These are phyloP conservation scores for Botrytis fragariae DNA, from an alignment of 2,329 filamentous ascomycete genomes.

Conservation along the genomic window DNA sequence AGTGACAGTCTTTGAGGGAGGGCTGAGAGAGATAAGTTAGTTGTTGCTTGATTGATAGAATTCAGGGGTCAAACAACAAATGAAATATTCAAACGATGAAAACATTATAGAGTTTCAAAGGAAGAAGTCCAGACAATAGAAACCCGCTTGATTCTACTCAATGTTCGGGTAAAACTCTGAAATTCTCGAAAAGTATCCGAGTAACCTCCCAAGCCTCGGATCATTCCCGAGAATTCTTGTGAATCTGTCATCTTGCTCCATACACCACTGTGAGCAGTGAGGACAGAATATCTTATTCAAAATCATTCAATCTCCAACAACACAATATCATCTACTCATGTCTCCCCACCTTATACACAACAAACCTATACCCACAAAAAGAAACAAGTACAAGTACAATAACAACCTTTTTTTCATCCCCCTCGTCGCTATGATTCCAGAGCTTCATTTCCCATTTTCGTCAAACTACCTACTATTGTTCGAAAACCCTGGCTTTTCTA, in stretches of 20 bases:
- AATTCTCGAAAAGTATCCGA: neutral
- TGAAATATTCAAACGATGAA: neutral
- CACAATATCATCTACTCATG: neutral
- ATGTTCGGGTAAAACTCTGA: neutral
- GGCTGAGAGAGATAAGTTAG: slow-evolving; percentile 14
- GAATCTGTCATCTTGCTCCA: neutral
- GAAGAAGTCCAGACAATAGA: too few species aligned
- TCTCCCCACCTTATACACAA: neutral
- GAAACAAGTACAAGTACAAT: neutral
- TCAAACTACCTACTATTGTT: too few species aligned
- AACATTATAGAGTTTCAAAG: neutral
- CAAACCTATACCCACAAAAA: neutral
- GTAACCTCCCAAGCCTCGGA: neutral
- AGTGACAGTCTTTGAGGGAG: slow-evolving; percentile 19
- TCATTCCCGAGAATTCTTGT: neutral
- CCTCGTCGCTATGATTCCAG: too few species aligned
- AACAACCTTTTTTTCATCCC: neutral
- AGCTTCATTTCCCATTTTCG: neutral
- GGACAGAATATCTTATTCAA: neutral
- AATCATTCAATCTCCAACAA: neutral
- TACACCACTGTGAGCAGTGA: neutral
- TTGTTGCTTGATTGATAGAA: neutral
- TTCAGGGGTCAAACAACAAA: neutral
- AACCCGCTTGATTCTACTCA: neutral
- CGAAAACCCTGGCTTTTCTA: neutral